Conservation (phyloP, 257 asterid genomes). For the Schizonepeta tenuifolia region DNA sequence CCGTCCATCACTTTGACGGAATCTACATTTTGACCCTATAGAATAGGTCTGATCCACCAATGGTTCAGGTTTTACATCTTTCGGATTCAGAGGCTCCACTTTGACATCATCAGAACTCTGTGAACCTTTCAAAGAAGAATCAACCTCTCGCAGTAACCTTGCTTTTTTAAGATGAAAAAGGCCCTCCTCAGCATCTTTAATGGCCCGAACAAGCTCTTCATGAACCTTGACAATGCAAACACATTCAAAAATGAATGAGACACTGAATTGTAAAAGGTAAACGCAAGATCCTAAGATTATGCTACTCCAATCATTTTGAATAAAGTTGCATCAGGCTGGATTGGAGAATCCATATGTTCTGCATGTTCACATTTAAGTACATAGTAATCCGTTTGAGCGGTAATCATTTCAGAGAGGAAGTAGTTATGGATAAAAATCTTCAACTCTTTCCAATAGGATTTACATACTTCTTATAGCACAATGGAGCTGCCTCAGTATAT, state of each 20-base stretch:
- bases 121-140: constrained; percentile 51
- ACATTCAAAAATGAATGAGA: constrained; percentile 23
- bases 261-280: neutral
- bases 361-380: neutral
- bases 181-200: constrained; percentile 86
- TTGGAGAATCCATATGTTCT: neutral
- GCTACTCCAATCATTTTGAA: constrained; percentile 2
- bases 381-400: neutral
- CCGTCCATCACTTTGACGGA: constrained; percentile 83
- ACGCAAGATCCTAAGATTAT: neutral
- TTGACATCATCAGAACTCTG: constrained; percentile 40
- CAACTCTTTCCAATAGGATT: constrained; percentile 12
- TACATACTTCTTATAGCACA: neutral
- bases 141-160: constrained; percentile 76
- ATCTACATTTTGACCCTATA: constrained; percentile 89
- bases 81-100: constrained; percentile 56
- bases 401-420: constrained; percentile 5
- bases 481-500: constrained; percentile 12
- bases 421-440: neutral
- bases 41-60: constrained; percentile 58
- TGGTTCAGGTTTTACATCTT: constrained; percentile 53
- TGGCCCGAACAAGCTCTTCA: constrained; percentile 74
- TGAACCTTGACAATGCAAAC: constrained; percentile 51
- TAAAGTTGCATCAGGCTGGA: constrained; percentile 13
- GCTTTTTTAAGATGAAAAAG: constrained; percentile 83